Evolutionary conservation across 2,329 filamentous ascomycete species (phyloP), one percentile per base, ranked within the genome.

Genomic region (Byssothecium circinans): DNA sequence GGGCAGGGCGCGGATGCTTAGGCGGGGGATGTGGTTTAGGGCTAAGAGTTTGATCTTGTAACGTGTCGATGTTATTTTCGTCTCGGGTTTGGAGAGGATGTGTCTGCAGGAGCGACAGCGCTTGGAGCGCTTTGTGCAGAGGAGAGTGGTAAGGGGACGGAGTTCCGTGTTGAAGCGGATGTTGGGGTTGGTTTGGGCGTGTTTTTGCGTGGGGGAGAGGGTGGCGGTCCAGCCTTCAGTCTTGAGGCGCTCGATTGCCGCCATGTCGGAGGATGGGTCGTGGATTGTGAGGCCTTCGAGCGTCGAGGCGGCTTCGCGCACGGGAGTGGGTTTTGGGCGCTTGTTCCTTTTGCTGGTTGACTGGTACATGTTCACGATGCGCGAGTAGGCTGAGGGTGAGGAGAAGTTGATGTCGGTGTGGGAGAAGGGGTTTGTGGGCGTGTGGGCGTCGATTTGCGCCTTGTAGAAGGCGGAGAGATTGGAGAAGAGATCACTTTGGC

Each of bases 31-130:
- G 72, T 95, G 92, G 66, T 86, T 90, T 45, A 74, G 64, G 11
- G 94, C 95, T 4, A 97, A 85, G 0, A 97, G 81, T 45, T 89
- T 88, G 70, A 99, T 96, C 62, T 92, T 88, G 80, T 94, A 97
- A 23, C 91, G 87, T 6, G 88, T 94, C 43, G 88, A 92, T 38
- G 85, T 84, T 25, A 95, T 86, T 71, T 97, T 99, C 49, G 86
- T 83, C 72, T 99, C 94, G 12, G 92, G 94, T 69, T 95, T 95
- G 52, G 90, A 88, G 59, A 99, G 87, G 66, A 97, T 96, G 74
- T 97, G 92, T 11, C 94, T 87, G 73, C 94, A 99, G 10, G 86
- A 82, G 41, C 89, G 87, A 71, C 94, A 99, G 37, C 94, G 89
- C 74, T 96, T 97, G 17, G 90, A 91, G 30, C 92, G 87, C 67